phyloP scores from a whole-genome alignment of 1,284 basidiomycete genomes.

The Prillingera fragicola region DNA sequence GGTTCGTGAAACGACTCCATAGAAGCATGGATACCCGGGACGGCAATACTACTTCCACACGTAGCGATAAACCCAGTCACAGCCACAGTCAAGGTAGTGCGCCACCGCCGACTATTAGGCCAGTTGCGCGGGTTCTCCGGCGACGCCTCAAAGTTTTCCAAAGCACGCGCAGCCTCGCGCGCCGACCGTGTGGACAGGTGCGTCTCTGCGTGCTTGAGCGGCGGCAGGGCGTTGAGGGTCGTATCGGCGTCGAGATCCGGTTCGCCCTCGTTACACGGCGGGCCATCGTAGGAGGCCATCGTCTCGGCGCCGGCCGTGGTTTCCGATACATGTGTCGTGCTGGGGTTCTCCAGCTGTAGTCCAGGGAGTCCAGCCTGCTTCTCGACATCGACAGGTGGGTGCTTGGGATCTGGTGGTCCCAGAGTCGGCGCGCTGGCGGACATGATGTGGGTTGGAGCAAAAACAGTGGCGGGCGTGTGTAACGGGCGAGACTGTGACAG shows the following conservation, averaged over 20 bases:
- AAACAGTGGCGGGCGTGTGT: too few relatives aligned
- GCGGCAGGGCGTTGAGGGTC: too few relatives aligned
- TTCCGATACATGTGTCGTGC: neutral
- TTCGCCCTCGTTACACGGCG: neutral
- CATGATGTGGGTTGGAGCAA: neutral
- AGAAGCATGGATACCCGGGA: constrained; percentile 35
- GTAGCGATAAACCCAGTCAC: constrained; percentile 45
- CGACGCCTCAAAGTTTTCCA: constrained; percentile 26
- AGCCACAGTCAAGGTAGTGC: constrained; percentile 31
- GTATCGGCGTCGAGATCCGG: too few relatives aligned
- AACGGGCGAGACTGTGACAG: too few relatives aligned
- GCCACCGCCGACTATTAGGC: constrained; percentile 28
- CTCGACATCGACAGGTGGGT: neutral
- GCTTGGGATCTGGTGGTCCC: neutral
- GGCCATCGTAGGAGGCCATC: neutral
- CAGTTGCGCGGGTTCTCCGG: constrained; percentile 41
- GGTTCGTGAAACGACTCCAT: constrained; percentile 32
- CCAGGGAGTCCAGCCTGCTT: neutral
- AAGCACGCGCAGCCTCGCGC: constrained; percentile 22
- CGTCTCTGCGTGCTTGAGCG: constrained; percentile 11
- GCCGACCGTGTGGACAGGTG: constrained; percentile 22
- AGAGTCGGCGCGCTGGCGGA: neutral
- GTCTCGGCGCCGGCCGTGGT: too few relatives aligned
- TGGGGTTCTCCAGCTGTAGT: neutral
- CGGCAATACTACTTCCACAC: constrained; percentile 38